Percentiles rank a stretch among this genome's conserved stretches.
phyloP scores from a whole-genome alignment of 345 rosid species.

The Brassica rapa region DNA sequence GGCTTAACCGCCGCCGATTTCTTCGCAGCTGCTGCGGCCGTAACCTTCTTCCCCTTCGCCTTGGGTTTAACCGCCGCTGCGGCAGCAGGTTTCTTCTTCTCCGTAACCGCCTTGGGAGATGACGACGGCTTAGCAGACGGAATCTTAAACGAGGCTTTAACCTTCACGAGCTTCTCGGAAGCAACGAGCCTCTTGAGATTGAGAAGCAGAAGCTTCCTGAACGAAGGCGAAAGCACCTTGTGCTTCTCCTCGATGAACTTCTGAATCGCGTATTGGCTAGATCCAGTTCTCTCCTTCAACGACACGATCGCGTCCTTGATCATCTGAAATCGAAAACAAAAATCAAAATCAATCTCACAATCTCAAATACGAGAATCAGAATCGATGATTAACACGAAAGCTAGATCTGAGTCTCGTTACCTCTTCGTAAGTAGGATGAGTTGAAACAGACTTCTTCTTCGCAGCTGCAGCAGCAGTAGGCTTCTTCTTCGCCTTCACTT shows the following conservation, averaged over 20 bases:
- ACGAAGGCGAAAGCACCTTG: slow-evolving; percentile 54
- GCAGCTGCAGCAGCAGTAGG: slow-evolving; percentile 37
- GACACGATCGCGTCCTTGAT: slow-evolving; percentile 68
- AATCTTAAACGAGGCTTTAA: slow-evolving; percentile 72
- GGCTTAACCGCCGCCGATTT: slow-evolving; percentile 41
- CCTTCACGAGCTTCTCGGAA: slow-evolving; percentile 68
- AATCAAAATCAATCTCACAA: background rate
- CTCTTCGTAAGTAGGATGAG: slow-evolving; percentile 81
- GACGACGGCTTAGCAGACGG: slow-evolving; percentile 42
- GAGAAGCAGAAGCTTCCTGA: slow-evolving; percentile 61
- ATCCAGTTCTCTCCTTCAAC: slow-evolving; percentile 82
- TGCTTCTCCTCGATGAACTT: slow-evolving; percentile 81
- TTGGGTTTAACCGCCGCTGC: slow-evolving; percentile 29
- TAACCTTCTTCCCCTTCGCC: slow-evolving; percentile 42
- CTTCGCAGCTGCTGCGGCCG: slow-evolving; percentile 28
- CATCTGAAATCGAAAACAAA: slow-evolving; percentile 49
- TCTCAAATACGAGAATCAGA: background rate
- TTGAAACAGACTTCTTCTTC: slow-evolving; percentile 46
- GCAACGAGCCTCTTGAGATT: slow-evolving; percentile 72
- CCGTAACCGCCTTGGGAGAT: slow-evolving; percentile 31
- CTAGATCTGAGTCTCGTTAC: slow-evolving; percentile 40
- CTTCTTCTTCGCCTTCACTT: slow-evolving; percentile 43
- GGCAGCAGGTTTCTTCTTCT: slow-evolving; percentile 28
- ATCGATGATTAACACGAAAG: background rate
- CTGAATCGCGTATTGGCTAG: slow-evolving; percentile 84